These are phyloP conservation scores for Kazachstania viticola DNA, from an alignment of 805 yeast species.

Conservation along the genomic window DNA sequence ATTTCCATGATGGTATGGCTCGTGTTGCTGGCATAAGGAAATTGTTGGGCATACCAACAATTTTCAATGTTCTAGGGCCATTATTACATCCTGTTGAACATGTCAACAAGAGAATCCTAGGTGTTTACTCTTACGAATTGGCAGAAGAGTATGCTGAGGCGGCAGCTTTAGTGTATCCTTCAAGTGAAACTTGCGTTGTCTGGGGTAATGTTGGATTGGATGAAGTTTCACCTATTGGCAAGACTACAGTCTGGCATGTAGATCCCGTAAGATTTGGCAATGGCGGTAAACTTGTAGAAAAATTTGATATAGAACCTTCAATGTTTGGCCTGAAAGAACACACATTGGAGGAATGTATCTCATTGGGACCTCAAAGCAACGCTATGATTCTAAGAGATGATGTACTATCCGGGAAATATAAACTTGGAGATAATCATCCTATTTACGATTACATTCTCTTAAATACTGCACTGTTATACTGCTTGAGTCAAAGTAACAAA, in stretches of 20 bases:
- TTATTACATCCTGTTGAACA: constrained; percentile 80
- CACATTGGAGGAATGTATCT: constrained; percentile 50
- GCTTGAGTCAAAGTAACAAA: constrained; percentile 54
- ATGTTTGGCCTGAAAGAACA: constrained; percentile 80
- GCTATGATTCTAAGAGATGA: constrained; percentile 40
- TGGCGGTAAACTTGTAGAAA: constrained; percentile 25
- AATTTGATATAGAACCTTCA: constrained; percentile 44
- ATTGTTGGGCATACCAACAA: constrained; percentile 77
- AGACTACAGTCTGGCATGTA: constrained; percentile 69
- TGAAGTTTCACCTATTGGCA: constrained; percentile 85
- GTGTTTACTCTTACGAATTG: constrained; percentile 70
- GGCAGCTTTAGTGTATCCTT: constrained; percentile 42
- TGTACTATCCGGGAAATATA: constrained; percentile 33
- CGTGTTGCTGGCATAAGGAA: constrained; percentile 70
- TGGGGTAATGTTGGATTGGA: constrained; percentile 90
- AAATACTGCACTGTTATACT: constrained; percentile 82
- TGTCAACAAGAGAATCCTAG: constrained; percentile 66
- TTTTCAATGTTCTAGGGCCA: constrained; percentile 92
- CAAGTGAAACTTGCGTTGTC: constrained; percentile 64
- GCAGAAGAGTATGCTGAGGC: constrained; percentile 83
- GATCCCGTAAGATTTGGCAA: constrained; percentile 19
- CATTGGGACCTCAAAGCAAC: constrained; percentile 83
- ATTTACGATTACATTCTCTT: constrained; percentile 80
- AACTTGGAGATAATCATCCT: constrained; percentile 42
- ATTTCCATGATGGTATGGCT: constrained; percentile 88